phyloP scores from a whole-genome alignment of 257 asterid genomes.

The Ligustrum vulgare region DNA sequence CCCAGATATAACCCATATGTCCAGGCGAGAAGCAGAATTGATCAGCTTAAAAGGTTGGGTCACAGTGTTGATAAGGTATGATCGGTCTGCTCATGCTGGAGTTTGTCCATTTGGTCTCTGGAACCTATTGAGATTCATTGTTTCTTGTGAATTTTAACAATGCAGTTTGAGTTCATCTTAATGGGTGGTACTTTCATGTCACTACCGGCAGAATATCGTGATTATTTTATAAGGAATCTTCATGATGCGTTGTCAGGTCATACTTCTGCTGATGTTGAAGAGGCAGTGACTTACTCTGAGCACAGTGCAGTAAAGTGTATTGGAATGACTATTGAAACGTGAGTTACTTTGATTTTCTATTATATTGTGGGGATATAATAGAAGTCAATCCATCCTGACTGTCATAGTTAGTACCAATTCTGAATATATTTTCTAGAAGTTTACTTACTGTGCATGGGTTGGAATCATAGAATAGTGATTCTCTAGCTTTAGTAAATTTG shows the following conservation, averaged over 20 bases:
- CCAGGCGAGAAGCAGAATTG: slow-evolving; percentile 96
- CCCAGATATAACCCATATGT: slow-evolving; percentile 92
- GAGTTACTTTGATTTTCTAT: slow-evolving; percentile 26
- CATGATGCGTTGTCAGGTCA: slow-evolving; percentile 99
- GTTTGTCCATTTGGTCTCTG: slow-evolving; percentile 13
- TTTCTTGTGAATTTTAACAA: slow-evolving; percentile 19
- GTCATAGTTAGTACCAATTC: neutral
- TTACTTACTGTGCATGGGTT: neutral
- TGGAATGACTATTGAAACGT: slow-evolving; percentile 99
- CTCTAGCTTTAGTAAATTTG: slow-evolving; percentile 14
- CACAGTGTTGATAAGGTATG: slow-evolving; percentile 98
- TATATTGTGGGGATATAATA: neutral
- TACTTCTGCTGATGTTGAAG: slow-evolving; percentile 93
- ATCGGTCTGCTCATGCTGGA: slow-evolving; percentile 19
- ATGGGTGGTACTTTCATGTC: slow-evolving; percentile 99
- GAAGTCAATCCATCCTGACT: neutral
- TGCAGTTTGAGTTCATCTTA: slow-evolving; percentile 93
- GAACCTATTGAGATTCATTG: neutral
- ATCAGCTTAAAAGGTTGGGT: slow-evolving; percentile 95
- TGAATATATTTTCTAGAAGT: neutral
- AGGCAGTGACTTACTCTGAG: slow-evolving; percentile 95
- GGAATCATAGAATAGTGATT: neutral
- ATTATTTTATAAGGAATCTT: slow-evolving; percentile 82
- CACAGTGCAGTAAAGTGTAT: slow-evolving; percentile 91
- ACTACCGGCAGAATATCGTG: slow-evolving; percentile 92